A percentile compares a stretch with the other conserved stretches of the same genome.
Conservation (phyloP, 345 rosid genomes). For the Angophora floribunda region DNA sequence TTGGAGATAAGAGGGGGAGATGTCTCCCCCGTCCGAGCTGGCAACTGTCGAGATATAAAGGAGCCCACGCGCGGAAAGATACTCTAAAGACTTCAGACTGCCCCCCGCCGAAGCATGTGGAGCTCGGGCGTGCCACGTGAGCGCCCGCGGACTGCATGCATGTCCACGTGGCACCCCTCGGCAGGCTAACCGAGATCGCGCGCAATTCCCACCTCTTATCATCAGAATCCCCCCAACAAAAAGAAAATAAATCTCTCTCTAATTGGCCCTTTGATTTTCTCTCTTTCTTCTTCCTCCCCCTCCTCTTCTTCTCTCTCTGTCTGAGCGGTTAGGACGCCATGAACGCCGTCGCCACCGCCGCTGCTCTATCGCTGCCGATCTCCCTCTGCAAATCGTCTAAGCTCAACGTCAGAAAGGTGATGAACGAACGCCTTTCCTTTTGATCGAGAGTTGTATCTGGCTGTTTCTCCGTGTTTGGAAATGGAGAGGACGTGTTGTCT, state of each 20-base stretch:
- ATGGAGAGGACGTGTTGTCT: background rate
- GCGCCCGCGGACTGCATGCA: background rate
- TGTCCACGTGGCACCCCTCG: constrained; percentile 53
- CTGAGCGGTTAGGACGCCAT: constrained; percentile 30
- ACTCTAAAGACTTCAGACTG: background rate
- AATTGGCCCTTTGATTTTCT: background rate
- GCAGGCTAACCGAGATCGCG: constrained; percentile 78
- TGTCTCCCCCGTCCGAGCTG: constrained; percentile 55
- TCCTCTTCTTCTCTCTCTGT: background rate
- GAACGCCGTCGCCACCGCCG: constrained; percentile 67
- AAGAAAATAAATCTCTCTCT: background rate
- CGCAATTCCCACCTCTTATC: constrained; percentile 63
- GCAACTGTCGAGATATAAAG: constrained; percentile 17
- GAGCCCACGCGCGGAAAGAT: background rate
- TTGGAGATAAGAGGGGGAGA: constrained; percentile 1
- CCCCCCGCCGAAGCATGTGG: constrained; percentile 41
- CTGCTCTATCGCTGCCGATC: constrained; percentile 67
- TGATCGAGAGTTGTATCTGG: background rate
- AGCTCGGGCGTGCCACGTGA: constrained; percentile 39
- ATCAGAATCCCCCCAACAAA: constrained; percentile 14
- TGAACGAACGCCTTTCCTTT: background rate
- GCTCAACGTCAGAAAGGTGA: constrained; percentile 49
- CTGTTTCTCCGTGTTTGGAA: background rate
- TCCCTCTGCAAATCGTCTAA: constrained; percentile 47
- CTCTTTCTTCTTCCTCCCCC: background rate